Base-by-base conservation (phyloP, 192 early-diverging fungal genomes). In the Jimgerdemannia flammicorona region DNA sequence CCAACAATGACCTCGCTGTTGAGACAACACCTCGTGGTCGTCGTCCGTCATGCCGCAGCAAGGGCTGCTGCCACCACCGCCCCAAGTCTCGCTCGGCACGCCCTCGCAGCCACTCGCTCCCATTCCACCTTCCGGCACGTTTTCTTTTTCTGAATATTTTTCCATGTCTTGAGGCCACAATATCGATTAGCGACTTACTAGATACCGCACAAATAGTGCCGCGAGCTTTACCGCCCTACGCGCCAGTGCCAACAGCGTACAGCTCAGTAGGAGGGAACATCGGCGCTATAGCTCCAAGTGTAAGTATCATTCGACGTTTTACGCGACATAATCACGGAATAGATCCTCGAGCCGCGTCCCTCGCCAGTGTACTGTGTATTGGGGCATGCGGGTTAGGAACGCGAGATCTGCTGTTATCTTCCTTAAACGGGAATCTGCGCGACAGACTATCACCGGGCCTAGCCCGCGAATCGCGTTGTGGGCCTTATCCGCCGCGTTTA, bases 261-360 rank as follows among this genome's bases (percentile, higher is more conserved):
- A 79, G 72, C 44, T 67, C 66, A 87, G 81, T 11, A 54, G 11
- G 49, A 54, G 49, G 76, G 79, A 84, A 72, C 73, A 75, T 49
- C 82, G 86, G 70, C 80, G 75, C 74, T 87, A 87, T 75, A 87
- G 86, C 78, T 82, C 86, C 66, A 82, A 84, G 76, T 80, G 86
- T 87, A 85, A 72, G 82, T 78, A 1, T n/a, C 54, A 65, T 71
- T 73, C 19, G 65, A 44, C 44, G 66, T 41, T 68, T 73, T 70
- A 59, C 49, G 49, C 6, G 49, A 4, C 11, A 54, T 54, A 11
- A 7, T 54, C 49, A 54, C 11, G 49, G 49, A 54, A 54, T 54
- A 11, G 49, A 54, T 54, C 11, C 4, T 11, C 4, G 11, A 54
- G 11, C 49, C 6, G 6, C 6, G 4, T 54, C 11, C 6, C 4